Conservation (phyloP, 768 basidiomycete species). For the Pleurotus ostreatus region DNA sequence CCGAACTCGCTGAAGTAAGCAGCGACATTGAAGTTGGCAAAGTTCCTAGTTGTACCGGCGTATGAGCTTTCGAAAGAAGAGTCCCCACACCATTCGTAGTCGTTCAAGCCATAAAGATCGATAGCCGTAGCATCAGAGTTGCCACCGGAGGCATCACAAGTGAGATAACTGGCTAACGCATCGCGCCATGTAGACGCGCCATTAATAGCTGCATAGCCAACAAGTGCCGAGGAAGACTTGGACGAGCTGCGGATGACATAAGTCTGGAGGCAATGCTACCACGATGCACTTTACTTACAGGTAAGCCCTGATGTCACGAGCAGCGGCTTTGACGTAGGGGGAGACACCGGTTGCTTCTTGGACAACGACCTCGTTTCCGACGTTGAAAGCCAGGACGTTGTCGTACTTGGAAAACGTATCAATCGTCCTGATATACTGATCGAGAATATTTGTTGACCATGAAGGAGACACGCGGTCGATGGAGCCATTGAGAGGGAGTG, state of each 20-base stretch:
- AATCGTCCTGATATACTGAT: conserved; percentile 77
- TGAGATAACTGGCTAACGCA: conserved; percentile 72
- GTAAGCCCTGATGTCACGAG: conserved; percentile 83
- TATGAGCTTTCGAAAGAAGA: conserved; percentile 56
- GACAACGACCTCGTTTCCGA: conserved; percentile 79
- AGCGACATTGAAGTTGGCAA: conserved; percentile 64
- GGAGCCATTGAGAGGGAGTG: conserved; percentile 82
- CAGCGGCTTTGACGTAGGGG: conserved; percentile 87
- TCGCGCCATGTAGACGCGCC: conserved; percentile 58
- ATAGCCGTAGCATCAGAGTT: conserved; percentile 62
- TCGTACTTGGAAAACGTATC: conserved; percentile 79
- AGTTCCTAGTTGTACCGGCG: conserved; percentile 48
- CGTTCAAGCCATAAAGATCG: conserved; percentile 85
- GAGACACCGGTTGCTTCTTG: conserved; percentile 55
- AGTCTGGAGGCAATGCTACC: conserved; percentile 5
- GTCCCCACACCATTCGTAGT: conserved; percentile 83
- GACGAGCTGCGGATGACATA: conserved; percentile 42
- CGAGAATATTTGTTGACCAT: conserved; percentile 79
- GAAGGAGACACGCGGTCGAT: conserved; percentile 68
- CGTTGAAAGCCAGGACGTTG: conserved; percentile 86
- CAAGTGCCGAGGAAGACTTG: conserved; percentile 58
- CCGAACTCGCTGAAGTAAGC: conserved; percentile 93
- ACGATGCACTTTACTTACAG: conserved; percentile 42
- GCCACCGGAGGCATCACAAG: conserved; percentile 58
- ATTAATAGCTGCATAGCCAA: conserved; percentile 86